Evolutionary conservation across 306 rosid species (phyloP).

Genomic region (Medicago arabica): DNA sequence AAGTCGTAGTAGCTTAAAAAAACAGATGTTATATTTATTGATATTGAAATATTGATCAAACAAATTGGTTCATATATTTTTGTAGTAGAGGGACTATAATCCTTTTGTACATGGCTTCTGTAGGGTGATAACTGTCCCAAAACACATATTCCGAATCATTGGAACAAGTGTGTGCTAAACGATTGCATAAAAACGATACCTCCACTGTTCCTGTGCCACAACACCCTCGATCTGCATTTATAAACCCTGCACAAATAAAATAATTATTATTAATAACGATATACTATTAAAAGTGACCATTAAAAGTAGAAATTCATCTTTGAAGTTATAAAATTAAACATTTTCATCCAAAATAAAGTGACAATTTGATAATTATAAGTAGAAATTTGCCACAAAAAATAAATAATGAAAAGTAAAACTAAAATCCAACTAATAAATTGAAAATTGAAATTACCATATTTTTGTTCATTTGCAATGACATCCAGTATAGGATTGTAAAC

Average conservation of each 20-base stretch:
- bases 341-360: too few relatives aligned
- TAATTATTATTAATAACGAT: too few relatives aligned
- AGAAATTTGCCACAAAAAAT: too few relatives aligned
- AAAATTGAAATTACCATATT: conserved; percentile 49
- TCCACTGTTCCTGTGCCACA: conserved; percentile 71
- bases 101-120: conserved; percentile 49
- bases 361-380: too few relatives aligned
- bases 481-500: conserved; percentile 59
- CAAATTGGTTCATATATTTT: conserved; percentile 31
- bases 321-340: too few relatives aligned
- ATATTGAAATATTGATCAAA: not conserved
- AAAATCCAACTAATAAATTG: not conserved
- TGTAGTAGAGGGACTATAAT: conserved; percentile 43
- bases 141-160: conserved; percentile 49
- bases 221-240: conserved; percentile 58
- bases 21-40: too few relatives aligned
- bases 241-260: conserved; percentile 46
- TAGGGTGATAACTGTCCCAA: conserved; percentile 83
- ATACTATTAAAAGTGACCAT: too few relatives aligned
- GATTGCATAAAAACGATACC: conserved; percentile 54
- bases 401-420: too few relatives aligned
- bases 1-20: too few relatives aligned
- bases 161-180: conserved; percentile 40
- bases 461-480: conserved; percentile 49
- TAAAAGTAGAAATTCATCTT: too few relatives aligned